phyloP scores from a whole-genome alignment of 768 basidiomycete genomes.

The Tricholomella constricta region DNA sequence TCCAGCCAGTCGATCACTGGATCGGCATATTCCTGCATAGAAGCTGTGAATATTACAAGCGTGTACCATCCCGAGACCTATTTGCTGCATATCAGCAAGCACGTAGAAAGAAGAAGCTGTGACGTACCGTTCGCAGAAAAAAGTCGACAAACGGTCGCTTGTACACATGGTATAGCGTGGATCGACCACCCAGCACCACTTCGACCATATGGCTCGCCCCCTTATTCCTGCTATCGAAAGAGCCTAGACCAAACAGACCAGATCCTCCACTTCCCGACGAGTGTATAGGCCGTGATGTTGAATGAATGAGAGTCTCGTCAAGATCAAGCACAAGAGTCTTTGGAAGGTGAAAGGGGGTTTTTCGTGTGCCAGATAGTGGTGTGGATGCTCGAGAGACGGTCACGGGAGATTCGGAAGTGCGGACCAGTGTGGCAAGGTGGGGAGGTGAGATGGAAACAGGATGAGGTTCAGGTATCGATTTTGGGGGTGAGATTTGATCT shows the following conservation, averaged over 20 bases:
- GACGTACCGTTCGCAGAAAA: slow-evolving; percentile 80
- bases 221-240: slow-evolving; percentile 57
- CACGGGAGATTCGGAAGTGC: slow-evolving; percentile 21
- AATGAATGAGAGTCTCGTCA: slow-evolving; percentile 98
- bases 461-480: slow-evolving; percentile 9
- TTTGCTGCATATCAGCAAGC: slow-evolving; percentile 14
- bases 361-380: slow-evolving; percentile 51
- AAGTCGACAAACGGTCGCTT: slow-evolving; percentile 98
- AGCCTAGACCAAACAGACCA: slow-evolving; percentile 62
- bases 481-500: slow-evolving; percentile 9
- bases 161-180: slow-evolving; percentile 96
- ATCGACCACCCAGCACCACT: slow-evolving; percentile 84
- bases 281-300: slow-evolving; percentile 79
- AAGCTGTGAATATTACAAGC: slow-evolving; percentile 97
- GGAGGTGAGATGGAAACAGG: slow-evolving; percentile 14
- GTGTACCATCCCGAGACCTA: slow-evolving; percentile 99
- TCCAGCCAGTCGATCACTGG: slow-evolving; percentile 99
- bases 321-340: slow-evolving; percentile 98
- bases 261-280: slow-evolving; percentile 49
- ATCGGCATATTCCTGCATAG: slow-evolving; percentile 99
- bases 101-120: not conserved
- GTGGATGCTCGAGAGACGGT: slow-evolving; percentile 47
- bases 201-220: slow-evolving; percentile 87
- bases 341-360: slow-evolving; percentile 74
- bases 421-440: slow-evolving; percentile 12